A percentile compares a stretch with the other conserved stretches of the same genome.
These are phyloP conservation scores for Phytophthora quininea DNA, from an alignment of 352 stramenopile species.

Conservation along the genomic window DNA sequence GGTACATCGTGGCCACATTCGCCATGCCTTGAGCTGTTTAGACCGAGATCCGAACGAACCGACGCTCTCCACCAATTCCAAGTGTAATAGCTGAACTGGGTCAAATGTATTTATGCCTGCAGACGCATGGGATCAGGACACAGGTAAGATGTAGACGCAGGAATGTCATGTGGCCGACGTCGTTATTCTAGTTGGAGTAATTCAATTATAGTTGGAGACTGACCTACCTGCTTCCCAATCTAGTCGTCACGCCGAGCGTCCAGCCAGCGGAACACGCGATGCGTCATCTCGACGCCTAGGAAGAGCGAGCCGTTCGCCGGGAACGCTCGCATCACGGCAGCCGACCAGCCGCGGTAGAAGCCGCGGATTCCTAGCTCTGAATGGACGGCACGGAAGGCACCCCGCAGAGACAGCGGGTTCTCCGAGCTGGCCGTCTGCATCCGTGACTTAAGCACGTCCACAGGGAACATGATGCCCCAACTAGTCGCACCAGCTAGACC, in stretches of 20 bases:
- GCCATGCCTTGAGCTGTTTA: constrained; percentile 9
- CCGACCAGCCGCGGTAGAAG: constrained; percentile 90
- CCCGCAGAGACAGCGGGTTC: constrained; percentile 44
- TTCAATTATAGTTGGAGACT: constrained; percentile 9
- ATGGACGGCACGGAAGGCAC: constrained; percentile 63
- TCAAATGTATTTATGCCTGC: constrained; percentile 20
- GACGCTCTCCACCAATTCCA: constrained; percentile 19
- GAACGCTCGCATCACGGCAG: constrained; percentile 86
- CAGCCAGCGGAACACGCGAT: constrained; percentile 75
- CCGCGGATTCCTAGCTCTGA: constrained; percentile 67
- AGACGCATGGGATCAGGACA: constrained; percentile 16
- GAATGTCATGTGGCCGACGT: neutral
- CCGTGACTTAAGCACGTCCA: constrained; percentile 85
- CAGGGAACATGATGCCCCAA: constrained; percentile 88
- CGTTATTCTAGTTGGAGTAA: constrained; percentile 20
- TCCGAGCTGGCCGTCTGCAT: constrained; percentile 69
- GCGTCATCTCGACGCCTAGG: constrained; percentile 89
- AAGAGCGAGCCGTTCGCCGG: constrained; percentile 90
- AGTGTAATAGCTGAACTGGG: constrained; percentile 16
- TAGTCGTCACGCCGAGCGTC: constrained; percentile 41
- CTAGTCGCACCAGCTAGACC: constrained; percentile 78
- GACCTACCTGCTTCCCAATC: constrained; percentile 1
- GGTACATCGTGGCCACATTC: constrained; percentile 17
- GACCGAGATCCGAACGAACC: constrained; percentile 16
- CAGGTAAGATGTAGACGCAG: neutral